Evolutionary conservation across 78 protist species (phyloP).

Genomic region (Dictyostelium brefeldianum): DNA sequence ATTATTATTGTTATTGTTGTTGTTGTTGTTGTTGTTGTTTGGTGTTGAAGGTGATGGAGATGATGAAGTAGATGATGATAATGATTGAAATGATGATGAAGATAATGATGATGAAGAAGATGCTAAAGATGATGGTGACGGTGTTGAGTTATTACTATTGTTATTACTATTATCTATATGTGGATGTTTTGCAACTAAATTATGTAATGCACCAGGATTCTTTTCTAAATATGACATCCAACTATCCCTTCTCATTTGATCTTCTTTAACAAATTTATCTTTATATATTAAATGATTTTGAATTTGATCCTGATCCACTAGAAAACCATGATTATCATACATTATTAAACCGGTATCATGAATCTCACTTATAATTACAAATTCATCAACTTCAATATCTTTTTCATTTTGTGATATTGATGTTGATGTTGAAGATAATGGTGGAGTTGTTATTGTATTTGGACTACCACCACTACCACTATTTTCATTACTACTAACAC

Average conservation of each 20-base stretch:
- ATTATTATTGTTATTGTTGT: background rate
- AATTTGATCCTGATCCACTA: conserved; percentile 59
- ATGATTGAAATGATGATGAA: background rate
- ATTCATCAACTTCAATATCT: conserved; percentile 20
- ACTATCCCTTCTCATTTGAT: background rate
- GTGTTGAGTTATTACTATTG: background rate
- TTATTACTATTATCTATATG: background rate
- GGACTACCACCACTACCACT: background rate
- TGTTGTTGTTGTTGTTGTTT: background rate
- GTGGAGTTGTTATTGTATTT: background rate
- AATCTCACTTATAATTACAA: conserved; percentile 20
- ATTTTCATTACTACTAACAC: background rate
- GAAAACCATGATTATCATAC: conserved; percentile 69
- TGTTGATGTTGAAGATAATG: background rate
- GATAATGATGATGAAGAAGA: background rate
- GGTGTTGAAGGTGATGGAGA: background rate
- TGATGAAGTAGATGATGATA: background rate
- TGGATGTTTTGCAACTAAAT: background rate
- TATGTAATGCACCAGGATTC: conserved; percentile 28
- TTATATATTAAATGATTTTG: conserved; percentile 57
- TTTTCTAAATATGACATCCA: conserved; percentile 54
- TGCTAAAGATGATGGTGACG: background rate
- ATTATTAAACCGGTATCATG: conserved; percentile 3
- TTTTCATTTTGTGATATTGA: background rate
- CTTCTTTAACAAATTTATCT: conserved; percentile 45